Evolutionary conservation across 495 filamentous ascomycete genomes (phyloP).

Genomic region (Lichenothelia convexa): DNA sequence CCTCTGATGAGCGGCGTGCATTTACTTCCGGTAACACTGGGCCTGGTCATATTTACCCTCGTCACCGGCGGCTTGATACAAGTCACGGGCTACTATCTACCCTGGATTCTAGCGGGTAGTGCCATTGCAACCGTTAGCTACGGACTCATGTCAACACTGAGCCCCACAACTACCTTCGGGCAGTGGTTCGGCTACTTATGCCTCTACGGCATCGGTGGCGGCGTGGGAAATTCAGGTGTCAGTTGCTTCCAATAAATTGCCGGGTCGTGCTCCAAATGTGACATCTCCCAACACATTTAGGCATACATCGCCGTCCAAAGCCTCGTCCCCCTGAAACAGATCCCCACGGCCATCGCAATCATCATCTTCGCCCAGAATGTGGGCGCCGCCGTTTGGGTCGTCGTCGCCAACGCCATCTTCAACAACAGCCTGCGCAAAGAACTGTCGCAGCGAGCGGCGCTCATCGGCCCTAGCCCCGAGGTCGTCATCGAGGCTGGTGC

Average conservation of each 20-base stretch:
- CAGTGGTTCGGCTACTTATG: slow-evolving; percentile 45
- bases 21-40: slow-evolving; percentile 7
- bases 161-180: slow-evolving; percentile 22
- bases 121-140: slow-evolving; percentile 22
- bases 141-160: slow-evolving; percentile 32
- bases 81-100: slow-evolving; percentile 30
- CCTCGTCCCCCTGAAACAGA: slow-evolving; percentile 23
- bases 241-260: slow-evolving; percentile 12
- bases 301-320: slow-evolving; percentile 33
- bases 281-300: slow-evolving; percentile 15
- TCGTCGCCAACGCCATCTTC: slow-evolving; percentile 30
- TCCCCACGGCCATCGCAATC: slow-evolving; percentile 32
- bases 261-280: slow-evolving; percentile 2
- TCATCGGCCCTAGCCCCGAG: slow-evolving; percentile 9
- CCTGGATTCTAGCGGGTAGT: slow-evolving; percentile 21
- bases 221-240: slow-evolving; percentile 7
- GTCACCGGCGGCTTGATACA: slow-evolving; percentile 4
- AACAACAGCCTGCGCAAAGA: slow-evolving; percentile 18
- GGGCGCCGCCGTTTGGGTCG: slow-evolving; percentile 29
- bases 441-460: background rate
- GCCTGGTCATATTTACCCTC: slow-evolving; percentile 7
- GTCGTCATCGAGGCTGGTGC: slow-evolving; percentile 25
- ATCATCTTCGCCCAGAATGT: slow-evolving; percentile 33
- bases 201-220: slow-evolving; percentile 29
- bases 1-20: slow-evolving; percentile 12